Conservation (phyloP, 495 filamentous ascomycete genomes). For the Stereocaulon alpinum region DNA sequence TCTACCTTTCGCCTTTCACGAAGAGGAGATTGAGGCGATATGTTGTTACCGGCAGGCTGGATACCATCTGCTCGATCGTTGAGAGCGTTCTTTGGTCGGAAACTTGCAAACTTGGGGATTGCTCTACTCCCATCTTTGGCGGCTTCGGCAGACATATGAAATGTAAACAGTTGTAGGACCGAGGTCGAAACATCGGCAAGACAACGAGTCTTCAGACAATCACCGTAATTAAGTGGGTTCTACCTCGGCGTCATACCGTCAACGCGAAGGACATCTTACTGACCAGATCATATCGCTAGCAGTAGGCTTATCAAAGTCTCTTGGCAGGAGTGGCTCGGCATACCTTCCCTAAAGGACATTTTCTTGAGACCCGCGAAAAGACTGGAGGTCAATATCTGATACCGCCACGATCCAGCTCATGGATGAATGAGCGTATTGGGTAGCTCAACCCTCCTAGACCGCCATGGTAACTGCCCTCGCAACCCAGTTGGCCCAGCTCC, state of each 20-base stretch:
- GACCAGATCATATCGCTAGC: background rate
- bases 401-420: too few species aligned
- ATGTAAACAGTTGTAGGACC: too few species aligned
- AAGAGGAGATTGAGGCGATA: background rate
- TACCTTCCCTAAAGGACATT: background rate
- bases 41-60: background rate
- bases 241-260: too few species aligned
- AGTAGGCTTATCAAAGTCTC: background rate
- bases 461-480: constrained; percentile 70
- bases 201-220: too few species aligned
- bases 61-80: background rate
- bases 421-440: too few species aligned
- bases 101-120: constrained; percentile 59
- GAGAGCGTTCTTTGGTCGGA: constrained; percentile 42
- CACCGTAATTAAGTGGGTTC: too few species aligned
- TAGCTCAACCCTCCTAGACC: background rate
- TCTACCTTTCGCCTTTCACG: background rate
- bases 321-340: background rate
- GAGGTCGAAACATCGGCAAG: too few species aligned
- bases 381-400: too few species aligned
- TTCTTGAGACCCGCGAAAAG: background rate
- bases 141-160: background rate
- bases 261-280: background rate
- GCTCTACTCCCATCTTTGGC: constrained; percentile 18
- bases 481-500: constrained; percentile 70